Conservation (phyloP, 208 protist genomes). For the Trypanosoma caninum region DNA sequence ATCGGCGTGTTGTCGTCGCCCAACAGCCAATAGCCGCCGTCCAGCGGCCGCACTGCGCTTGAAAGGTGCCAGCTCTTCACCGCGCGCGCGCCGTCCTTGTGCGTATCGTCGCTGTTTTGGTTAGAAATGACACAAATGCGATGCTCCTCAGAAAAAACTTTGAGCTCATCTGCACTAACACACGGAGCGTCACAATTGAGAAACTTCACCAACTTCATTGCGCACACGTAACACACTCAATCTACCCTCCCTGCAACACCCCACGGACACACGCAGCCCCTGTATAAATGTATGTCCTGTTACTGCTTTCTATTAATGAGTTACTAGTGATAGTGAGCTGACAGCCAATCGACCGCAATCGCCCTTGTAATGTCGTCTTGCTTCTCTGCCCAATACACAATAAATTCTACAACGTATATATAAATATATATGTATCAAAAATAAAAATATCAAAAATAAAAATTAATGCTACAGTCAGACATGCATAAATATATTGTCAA, state of each 20-base stretch:
- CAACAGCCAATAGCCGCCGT: constrained; percentile 66
- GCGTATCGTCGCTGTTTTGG: not conserved
- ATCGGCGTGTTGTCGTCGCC: constrained; percentile 62
- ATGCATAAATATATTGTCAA: too few species aligned
- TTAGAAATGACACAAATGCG: constrained; percentile 4
- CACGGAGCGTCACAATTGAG: constrained; percentile 70
- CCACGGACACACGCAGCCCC: not conserved
- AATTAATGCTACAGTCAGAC: too few species aligned
- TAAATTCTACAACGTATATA: too few species aligned
- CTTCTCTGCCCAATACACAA: too few species aligned
- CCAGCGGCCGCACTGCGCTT: constrained; percentile 8
- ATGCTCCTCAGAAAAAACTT: constrained; percentile 10
- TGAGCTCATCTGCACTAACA: constrained; percentile 33
- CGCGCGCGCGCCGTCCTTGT: not conserved
- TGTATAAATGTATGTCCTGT: not conserved
- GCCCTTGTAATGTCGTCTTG: too few species aligned
- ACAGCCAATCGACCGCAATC: too few species aligned
- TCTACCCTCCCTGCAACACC: too few species aligned
- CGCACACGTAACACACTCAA: too few species aligned
- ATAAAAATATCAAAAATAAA: too few species aligned
- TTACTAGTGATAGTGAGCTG: too few species aligned
- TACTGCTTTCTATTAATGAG: too few species aligned
- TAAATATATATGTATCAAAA: too few species aligned
- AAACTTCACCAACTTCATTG: constrained; percentile 82
- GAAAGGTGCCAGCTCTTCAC: constrained; percentile 17